phyloP scores from a whole-genome alignment of 164 flowering plant genomes.

The grape (Vitis vinifera) region DNA sequence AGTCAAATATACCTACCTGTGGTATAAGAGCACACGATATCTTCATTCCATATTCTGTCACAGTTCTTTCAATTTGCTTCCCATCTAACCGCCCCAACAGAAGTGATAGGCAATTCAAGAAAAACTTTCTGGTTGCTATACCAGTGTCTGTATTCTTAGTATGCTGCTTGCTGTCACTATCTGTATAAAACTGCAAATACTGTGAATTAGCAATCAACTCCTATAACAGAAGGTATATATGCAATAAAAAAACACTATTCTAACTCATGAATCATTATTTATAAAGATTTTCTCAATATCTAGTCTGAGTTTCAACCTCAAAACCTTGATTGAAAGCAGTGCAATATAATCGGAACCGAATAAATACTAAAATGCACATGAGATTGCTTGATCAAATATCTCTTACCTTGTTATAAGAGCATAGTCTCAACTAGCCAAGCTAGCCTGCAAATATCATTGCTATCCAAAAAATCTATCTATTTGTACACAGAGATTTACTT shows the following conservation, averaged over 20 bases:
- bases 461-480: too few relatives aligned
- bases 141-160: conserved; percentile 36
- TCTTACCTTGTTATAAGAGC: too few relatives aligned
- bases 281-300: too few relatives aligned
- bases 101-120: conserved; percentile 73
- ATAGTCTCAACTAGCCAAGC: too few relatives aligned
- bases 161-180: conserved; percentile 30
- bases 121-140: conserved; percentile 67
- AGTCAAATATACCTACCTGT: conserved; percentile 41
- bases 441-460: too few relatives aligned
- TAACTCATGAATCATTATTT: too few relatives aligned
- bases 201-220: conserved; percentile 12
- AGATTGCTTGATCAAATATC: too few relatives aligned
- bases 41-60: conserved; percentile 50
- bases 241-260: too few relatives aligned
- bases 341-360: too few relatives aligned
- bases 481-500: too few relatives aligned
- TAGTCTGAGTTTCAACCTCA: too few relatives aligned
- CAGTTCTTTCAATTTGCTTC: conserved; percentile 49
- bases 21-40: conserved; percentile 49
- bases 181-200: conserved; percentile 55
- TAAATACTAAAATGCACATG: neutral
- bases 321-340: too few relatives aligned
- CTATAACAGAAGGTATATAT: neutral
- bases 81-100: conserved; percentile 65